A percentile compares a stretch with the other conserved stretches of the same genome.
These are phyloP conservation scores for Aspergillus sp. DNA, from an alignment of 2,329 filamentous ascomycete genomes.

Conservation along the genomic window DNA sequence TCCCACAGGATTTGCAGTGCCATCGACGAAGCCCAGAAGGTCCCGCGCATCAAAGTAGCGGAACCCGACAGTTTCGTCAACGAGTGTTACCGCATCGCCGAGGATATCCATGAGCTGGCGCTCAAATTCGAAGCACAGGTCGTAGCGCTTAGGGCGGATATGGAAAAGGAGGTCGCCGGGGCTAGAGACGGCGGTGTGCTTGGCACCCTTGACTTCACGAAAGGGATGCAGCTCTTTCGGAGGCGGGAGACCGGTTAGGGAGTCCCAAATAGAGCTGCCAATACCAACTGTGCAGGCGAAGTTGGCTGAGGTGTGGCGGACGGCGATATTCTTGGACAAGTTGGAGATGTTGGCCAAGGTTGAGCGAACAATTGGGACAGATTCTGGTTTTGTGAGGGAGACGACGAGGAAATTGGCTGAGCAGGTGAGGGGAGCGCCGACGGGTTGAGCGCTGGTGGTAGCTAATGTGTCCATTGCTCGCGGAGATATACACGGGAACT, in stretches of 20 bases:
- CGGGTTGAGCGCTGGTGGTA: no score
- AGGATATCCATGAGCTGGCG: conserved; percentile 52
- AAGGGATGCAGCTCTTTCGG: conserved; percentile 56
- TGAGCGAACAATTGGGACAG: conserved; percentile 45
- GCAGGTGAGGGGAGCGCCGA: no score
- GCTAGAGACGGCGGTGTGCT: conserved; percentile 55
- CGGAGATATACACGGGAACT: no score
- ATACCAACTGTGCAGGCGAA: conserved; percentile 57
- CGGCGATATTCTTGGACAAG: conserved; percentile 54
- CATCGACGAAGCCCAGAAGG: conserved; percentile 60
- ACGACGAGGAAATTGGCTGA: no score
- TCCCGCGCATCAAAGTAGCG: conserved; percentile 61
- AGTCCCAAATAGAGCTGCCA: conserved; percentile 53
- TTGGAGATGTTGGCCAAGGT: conserved; percentile 45
- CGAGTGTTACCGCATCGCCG: conserved; percentile 47
- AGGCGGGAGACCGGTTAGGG: conserved; percentile 43
- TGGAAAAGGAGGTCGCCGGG: conserved; percentile 60
- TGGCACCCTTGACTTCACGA: conserved; percentile 45
- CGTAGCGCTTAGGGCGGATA: conserved; percentile 56
- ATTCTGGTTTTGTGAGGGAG: conserved; percentile 18
- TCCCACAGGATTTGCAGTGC: conserved; percentile 58
- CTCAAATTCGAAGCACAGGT: conserved; percentile 61
- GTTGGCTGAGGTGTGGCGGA: conserved; percentile 47
- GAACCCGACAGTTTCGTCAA: conserved; percentile 57
- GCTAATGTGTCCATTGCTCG: no score